Conservation (phyloP, 2,329 filamentous ascomycete genomes). For the Shiraia sp. region DNA sequence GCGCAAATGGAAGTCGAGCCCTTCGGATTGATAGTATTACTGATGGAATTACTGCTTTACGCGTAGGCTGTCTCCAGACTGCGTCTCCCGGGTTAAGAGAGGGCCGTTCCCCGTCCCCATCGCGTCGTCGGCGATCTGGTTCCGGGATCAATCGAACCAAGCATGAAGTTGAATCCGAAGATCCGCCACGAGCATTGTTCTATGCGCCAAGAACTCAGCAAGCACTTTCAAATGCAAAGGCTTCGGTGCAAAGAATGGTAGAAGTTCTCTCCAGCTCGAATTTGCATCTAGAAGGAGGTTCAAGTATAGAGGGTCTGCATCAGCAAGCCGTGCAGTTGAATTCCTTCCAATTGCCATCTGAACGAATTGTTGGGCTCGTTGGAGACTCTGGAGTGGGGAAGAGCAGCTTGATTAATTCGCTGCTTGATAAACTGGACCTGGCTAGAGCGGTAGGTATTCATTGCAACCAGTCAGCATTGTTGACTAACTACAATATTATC, state of each 20-base stretch:
- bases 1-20: slow-evolving; percentile 1
- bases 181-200: slow-evolving; percentile 13
- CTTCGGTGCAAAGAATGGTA: slow-evolving; percentile 34
- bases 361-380: slow-evolving; percentile 52
- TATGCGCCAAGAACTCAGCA: slow-evolving; percentile 13
- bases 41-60: slow-evolving; percentile 1
- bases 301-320: slow-evolving; percentile 45
- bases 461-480: background rate
- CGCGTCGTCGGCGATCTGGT: slow-evolving; percentile 19
- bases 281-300: slow-evolving; percentile 45
- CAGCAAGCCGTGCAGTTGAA: slow-evolving; percentile 39
- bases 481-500: slow-evolving; percentile 5
- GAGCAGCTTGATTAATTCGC: slow-evolving; percentile 56
- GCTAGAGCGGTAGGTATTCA: slow-evolving; percentile 49
- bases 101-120: slow-evolving; percentile 15
- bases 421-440: slow-evolving; percentile 48
- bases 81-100: slow-evolving; percentile 1
- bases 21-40: slow-evolving; percentile 6
- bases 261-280: slow-evolving; percentile 41
- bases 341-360: slow-evolving; percentile 45
- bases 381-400: slow-evolving; percentile 57
- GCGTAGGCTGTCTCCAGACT: slow-evolving; percentile 3
- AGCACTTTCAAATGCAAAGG: slow-evolving; percentile 34
- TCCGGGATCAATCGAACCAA: slow-evolving; percentile 5
- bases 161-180: slow-evolving; percentile 20